Evolutionary conservation across 2,329 filamentous ascomycete species (phyloP).

Genomic region (Dactylellina cionopaga): DNA sequence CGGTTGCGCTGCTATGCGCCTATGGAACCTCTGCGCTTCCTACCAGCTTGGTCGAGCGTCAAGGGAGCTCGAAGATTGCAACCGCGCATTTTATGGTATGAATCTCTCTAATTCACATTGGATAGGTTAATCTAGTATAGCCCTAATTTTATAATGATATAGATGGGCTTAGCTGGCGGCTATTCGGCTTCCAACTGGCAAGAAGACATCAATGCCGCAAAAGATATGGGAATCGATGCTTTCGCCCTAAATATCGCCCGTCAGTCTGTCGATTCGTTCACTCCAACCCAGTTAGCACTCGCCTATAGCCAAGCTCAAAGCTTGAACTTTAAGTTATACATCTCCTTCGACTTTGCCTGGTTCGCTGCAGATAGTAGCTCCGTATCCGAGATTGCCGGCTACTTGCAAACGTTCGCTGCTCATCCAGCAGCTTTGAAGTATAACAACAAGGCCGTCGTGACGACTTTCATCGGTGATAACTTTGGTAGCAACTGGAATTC

Average conservation of each 20-base stretch:
- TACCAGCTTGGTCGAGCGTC: conserved; percentile 25
- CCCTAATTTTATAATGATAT: background rate
- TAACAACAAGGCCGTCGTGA: conserved; percentile 64
- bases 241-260: conserved; percentile 60
- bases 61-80: conserved; percentile 34
- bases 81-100: conserved; percentile 48
- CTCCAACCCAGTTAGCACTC: conserved; percentile 57
- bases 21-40: conserved; percentile 41
- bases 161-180: conserved; percentile 58
- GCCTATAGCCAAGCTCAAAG: conserved; percentile 59
- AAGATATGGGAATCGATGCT: conserved; percentile 60
- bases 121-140: no score
- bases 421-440: conserved; percentile 62
- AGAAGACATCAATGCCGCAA: conserved; percentile 59
- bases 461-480: conserved; percentile 65
- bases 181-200: conserved; percentile 58
- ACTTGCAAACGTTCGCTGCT: conserved; percentile 61
- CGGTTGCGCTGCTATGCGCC: conserved; percentile 42
- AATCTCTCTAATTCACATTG: background rate
- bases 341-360: conserved; percentile 59
- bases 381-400: conserved; percentile 56
- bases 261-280: conserved; percentile 57
- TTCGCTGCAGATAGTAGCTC: conserved; percentile 54
- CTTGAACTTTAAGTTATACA: conserved; percentile 58
- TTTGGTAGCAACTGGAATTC: conserved; percentile 56